Evolutionary conservation across 306 rosid genomes (phyloP), one percentile per base, ranked within the genome.

Genomic region (Rosa rugosa): DNA sequence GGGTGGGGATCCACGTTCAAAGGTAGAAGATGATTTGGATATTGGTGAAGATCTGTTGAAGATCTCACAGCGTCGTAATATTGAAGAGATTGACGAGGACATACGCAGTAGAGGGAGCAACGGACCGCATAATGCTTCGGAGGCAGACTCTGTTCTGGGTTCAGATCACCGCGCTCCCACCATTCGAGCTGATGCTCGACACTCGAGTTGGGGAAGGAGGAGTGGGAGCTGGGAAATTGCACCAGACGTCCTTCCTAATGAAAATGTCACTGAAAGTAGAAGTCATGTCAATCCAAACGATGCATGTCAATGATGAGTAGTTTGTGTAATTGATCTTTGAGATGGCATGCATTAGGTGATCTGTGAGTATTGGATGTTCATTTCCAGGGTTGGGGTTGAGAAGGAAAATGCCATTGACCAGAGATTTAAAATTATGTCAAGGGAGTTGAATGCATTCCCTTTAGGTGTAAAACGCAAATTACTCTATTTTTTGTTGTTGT

Each of bases 21-120:
- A 94, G 84, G 98, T 94, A 60, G 98, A 94, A 85, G 94, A 88
- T 40, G 96, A 94, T 83, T 89, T 89, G 65, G 98, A 88, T 64
- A 92, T 92, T 75, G 97, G 97, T 18, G 98, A 94, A 83, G 97
- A 94, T 82, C 80, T 94, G 49, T 78, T 94, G 85, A 94, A 94
- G 85, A 94, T 94, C 82, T 94, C 98, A 6, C 98, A 94, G 82
- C 92, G 98, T 45, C 92, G 92, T 79, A 92, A 92, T 69, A 71
- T 90, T 11, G 97, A 89, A 80, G 97, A 90, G 54, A 84, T 94
- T 11, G 92, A 82, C 0, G 94, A 92, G 75, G 98, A 89, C 75
- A 85, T 89, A 77, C 89, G 72, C 64, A 81, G 90, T 80, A 84
- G 96, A 84, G 96, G 93, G 73, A 88, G 91, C 87, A 90, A 86